Conservation (phyloP, 2,329 filamentous ascomycete species). For the Pyricularia grisea region DNA sequence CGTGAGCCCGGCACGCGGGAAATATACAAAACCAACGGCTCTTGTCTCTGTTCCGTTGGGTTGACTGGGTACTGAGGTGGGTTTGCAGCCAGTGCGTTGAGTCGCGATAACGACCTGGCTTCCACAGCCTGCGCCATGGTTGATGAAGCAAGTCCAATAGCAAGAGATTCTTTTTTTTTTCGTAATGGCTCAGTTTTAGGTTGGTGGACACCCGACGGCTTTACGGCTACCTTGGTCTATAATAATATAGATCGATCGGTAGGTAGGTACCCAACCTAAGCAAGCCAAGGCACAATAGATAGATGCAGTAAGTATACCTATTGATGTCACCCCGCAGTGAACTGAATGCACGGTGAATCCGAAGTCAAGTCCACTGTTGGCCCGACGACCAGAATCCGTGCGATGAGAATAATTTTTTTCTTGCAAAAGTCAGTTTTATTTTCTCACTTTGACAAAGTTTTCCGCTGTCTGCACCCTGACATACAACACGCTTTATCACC, state of each 20-base stretch:
- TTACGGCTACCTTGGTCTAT: background rate
- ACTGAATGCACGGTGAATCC: background rate
- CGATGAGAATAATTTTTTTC: background rate
- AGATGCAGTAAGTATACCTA: too few relatives aligned
- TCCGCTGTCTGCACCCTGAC: background rate
- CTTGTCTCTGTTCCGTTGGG: constrained; percentile 56
- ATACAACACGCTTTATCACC: background rate
- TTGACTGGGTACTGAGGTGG: constrained; percentile 80
- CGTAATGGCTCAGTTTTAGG: background rate
- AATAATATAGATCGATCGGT: background rate
- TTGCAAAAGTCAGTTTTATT: too few relatives aligned
- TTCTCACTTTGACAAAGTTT: too few relatives aligned
- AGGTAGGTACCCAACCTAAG: background rate
- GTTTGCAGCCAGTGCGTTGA: constrained; percentile 75
- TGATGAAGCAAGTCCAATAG: background rate
- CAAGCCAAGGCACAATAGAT: too few relatives aligned
- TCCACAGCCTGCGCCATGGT: constrained; percentile 57
- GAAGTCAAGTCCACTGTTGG: background rate
- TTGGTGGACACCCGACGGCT: background rate
- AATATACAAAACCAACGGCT: constrained; percentile 80
- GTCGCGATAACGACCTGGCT: constrained; percentile 70
- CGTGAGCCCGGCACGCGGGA: constrained; percentile 84
- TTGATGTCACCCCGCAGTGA: too few relatives aligned
- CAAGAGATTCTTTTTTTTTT: background rate
- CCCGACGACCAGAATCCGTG: background rate